Conservation (phyloP, 2,329 filamentous ascomycete genomes). For the Cercospora zeina region DNA sequence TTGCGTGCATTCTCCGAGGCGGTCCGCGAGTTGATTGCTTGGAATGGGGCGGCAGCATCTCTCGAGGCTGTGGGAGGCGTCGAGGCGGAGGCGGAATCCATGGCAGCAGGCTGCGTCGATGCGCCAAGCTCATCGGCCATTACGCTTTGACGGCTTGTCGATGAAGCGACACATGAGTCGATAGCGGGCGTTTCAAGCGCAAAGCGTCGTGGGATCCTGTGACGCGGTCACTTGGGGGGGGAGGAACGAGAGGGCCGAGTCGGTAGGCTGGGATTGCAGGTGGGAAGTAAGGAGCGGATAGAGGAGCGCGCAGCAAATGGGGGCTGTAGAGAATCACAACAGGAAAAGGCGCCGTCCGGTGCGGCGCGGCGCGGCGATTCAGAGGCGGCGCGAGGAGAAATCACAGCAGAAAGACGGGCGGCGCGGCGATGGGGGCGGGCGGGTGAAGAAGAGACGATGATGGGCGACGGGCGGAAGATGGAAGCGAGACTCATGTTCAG, state of each 20-base stretch:
- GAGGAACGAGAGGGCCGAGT: slow-evolving; percentile 5
- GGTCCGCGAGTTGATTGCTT: slow-evolving; percentile 33
- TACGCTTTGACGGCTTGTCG: slow-evolving; percentile 20
- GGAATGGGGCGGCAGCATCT: slow-evolving; percentile 28
- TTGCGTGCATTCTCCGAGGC: slow-evolving; percentile 26
- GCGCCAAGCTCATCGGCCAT: slow-evolving; percentile 31
- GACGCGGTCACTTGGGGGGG: slow-evolving; percentile 12
- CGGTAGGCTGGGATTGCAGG: background rate
- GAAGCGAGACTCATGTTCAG: slow-evolving; percentile 4
- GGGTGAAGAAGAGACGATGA: slow-evolving; percentile 9
- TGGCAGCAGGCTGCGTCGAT: slow-evolving; percentile 15
- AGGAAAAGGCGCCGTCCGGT: background rate
- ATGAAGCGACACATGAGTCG: slow-evolving; percentile 27
- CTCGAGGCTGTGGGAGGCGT: slow-evolving; percentile 23
- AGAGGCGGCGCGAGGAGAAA: background rate
- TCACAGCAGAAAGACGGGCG: background rate
- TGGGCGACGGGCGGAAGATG: background rate
- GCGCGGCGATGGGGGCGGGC: background rate
- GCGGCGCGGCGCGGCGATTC: background rate
- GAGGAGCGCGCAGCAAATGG: background rate
- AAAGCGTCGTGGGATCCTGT: slow-evolving; percentile 1
- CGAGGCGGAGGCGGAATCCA: slow-evolving; percentile 14
- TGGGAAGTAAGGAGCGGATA: slow-evolving; percentile 11
- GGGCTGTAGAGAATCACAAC: background rate
- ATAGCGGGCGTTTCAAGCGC: slow-evolving; percentile 1